Evolutionary conservation across 1,284 basidiomycete species (phyloP), one percentile per base, ranked within the genome.

Genomic region (Cryptococcus sp.): DNA sequence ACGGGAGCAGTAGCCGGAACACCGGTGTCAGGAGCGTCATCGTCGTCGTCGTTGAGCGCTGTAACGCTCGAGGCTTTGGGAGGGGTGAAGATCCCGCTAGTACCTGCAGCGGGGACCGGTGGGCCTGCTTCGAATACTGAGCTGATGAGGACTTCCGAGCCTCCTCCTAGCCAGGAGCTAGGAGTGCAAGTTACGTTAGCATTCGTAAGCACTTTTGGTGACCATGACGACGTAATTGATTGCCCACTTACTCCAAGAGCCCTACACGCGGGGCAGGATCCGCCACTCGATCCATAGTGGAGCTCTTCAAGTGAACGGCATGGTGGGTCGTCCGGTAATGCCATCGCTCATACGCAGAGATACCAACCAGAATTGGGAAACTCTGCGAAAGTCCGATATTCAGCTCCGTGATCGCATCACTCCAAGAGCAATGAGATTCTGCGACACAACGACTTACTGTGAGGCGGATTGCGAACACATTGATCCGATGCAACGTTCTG

Each of bases 401-500:
- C n/a, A 25, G 49, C n/a, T 27, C 13, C 16, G 16, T 40, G 38
- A 60, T 47, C 16, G 65, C 55, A 52, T 55, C 51, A 19, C 16
- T 4, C 16, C 35, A 38, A 22, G 39, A 23, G 16, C 17, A 20
- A 41, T 27, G n/a, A 3, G 47, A 54, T 38, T 10, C 25, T 39
- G 11, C 39, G 19, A 39, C 8, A 35, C 30, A 35, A 5, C 7
- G 5, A 60, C 69, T 66, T 35, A 68, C 87, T 10, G 90, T 92
- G 8, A 88, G 60, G 65, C 86, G 88, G 75, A 94, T 91, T 50
- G 90, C 80, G 70, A 91, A 86, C 2, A 93, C 91, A 68, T 93
- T 93, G 42, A 84, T 79, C 0, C 86, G 83, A 71, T 94, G 92
- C 22, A 94, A 78, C 3, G 84, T 82, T 39, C 90, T 83, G 0